These are phyloP conservation scores for Cnidoscolus chayamansa DNA, from an alignment of 441 rosid species.

Conservation along the genomic window DNA sequence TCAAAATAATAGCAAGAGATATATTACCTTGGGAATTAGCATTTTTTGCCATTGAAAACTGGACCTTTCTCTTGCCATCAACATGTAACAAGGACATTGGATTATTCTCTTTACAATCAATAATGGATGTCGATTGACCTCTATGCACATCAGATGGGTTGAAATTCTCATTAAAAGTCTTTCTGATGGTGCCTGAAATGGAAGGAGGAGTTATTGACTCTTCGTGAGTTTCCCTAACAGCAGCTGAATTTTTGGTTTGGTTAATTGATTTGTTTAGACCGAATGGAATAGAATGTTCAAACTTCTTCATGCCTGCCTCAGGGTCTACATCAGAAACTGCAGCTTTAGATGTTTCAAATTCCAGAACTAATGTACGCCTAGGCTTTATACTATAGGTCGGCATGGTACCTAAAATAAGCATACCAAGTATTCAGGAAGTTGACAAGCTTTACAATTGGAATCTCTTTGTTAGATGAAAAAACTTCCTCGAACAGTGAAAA, in stretches of 20 bases:
- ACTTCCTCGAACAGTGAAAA: neutral
- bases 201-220: constrained; percentile 60
- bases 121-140: constrained; percentile 30
- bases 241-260: constrained; percentile 31
- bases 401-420: constrained; percentile 50
- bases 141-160: constrained; percentile 36
- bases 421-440: constrained; percentile 16
- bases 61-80: constrained; percentile 51
- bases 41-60: constrained; percentile 41
- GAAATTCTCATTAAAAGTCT: constrained; percentile 39
- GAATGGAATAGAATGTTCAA: constrained; percentile 39
- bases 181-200: constrained; percentile 42
- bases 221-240: constrained; percentile 49
- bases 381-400: constrained; percentile 55
- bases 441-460: neutral
- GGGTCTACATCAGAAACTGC: constrained; percentile 28
- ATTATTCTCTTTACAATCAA: constrained; percentile 36
- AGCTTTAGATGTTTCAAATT: constrained; percentile 40
- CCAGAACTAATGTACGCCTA: constrained; percentile 51
- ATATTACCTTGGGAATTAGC: constrained; percentile 57
- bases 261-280: constrained; percentile 35
- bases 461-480: neutral
- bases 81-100: constrained; percentile 27
- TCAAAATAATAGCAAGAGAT: constrained; percentile 5
- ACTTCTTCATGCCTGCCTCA: constrained; percentile 30